Base-by-base conservation (phyloP, 129 eudicot species). In the Arctium lappa region DNA sequence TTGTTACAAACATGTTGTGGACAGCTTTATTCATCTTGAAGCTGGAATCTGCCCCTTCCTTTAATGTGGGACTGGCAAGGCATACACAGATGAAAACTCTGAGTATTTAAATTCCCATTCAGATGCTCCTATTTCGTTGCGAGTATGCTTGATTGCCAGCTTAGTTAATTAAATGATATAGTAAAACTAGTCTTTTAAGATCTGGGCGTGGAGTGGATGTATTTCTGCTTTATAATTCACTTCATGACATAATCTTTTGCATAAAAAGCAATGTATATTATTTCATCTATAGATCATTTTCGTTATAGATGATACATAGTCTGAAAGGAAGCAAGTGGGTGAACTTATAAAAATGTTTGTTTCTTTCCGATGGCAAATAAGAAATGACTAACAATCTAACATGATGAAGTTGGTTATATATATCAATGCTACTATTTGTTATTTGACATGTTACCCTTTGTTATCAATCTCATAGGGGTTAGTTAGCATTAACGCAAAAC, bases 401-500 rank as follows among this genome's bases (percentile, higher is more conserved):
- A 38, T 3, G 6, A 38, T 38, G 42, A 38, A 38, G 42, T 38
- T 38, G 42, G 42, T 38, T 38, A 38, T 38, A 38, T 38, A 38
- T 38, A 38, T 38, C 42, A 38, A 38, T 38, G 42, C 42, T 38
- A 33, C 36, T 38, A 38, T 38, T 38, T 4, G 42, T 38, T 38
- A 38, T 38, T 38, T 29, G 12, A 76, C 30, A 71, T 73, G 15
- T 44, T 13, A 78, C 63, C 4, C 30, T 60, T 76, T 5, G 16
- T 73, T 34, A 16, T 48, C 18, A 75, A 70, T 32, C 38, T 53
- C 60, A 30, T 27, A 94, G 98, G 98, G 98, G 15, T 72, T 77
- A 8, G 97, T 94, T 38, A 83, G 38, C 36, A 90, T 92, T 77
- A 63, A 62, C 72, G 95, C 95, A 39, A 85, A 63, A 87, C 86